Base-by-base conservation (phyloP, 192 early-diverging fungal species). In the Chytriomyces sp. region DNA sequence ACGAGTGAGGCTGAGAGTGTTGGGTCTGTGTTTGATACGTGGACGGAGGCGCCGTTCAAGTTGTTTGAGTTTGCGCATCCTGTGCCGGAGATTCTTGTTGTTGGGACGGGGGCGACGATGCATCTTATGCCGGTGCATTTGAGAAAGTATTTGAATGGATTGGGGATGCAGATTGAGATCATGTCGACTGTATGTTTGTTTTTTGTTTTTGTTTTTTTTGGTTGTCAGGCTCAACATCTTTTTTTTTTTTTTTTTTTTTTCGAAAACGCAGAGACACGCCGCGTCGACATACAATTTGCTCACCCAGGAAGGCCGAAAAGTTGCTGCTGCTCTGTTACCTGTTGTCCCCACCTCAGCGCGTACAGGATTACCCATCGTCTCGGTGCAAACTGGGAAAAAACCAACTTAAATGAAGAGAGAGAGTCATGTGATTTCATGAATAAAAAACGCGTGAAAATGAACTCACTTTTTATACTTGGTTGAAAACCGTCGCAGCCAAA, bases 91-190 rank as follows among this genome's bases (percentile, higher is more conserved):
- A 86, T 88, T 43, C 67, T 89, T 16, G 82, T 89, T 7, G 57
- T 89, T 47, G 87, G 87, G 1, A 82, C 84, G 20, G 87, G 87
- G 44, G 79, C 78, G 7, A 63, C 60, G 13, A 80, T 76, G 64
- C 47, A 78, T 6, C 69, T 24, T 6, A 46, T 89, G 44, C 87
- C 87, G 24, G 72, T 66, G 9, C 23, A 50, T 53, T 46, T 89
- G 35, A 67, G 77, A 44, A 48, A 65, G n/a, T 86, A 89, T 67
- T 46, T 89, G 8, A 77, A 77, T 35, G 61, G 61, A 23, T 57
- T 89, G 6, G 87, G 87, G 7, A 82, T 89, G 57, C 87, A 89
- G 67, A 67, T 86, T 4, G 87, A 89, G 48, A 77, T 84, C 11
- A 61, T 74, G 67, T 75, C 77, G 5, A 80, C 85, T 23, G 85